These are phyloP conservation scores for Mycena galopus DNA, from an alignment of 768 basidiomycete genomes.

Conservation along the genomic window DNA sequence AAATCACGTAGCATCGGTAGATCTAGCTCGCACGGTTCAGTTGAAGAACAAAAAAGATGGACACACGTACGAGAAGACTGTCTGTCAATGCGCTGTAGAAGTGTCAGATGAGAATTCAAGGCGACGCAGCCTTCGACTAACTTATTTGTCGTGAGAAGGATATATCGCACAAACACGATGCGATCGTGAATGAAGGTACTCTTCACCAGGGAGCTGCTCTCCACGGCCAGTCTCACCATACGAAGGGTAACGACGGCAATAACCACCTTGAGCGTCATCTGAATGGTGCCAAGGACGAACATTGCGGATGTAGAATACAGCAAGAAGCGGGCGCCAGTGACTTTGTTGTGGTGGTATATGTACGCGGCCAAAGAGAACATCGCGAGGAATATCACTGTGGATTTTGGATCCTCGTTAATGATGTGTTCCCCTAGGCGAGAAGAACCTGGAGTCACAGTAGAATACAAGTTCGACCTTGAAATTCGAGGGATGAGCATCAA, in stretches of 20 bases:
- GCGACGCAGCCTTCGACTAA: neutral
- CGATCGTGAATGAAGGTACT: neutral
- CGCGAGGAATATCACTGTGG: neutral
- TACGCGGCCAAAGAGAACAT: neutral
- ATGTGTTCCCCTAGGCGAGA: no score
- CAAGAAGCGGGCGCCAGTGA: slow-evolving; percentile 8
- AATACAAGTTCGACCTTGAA: slow-evolving; percentile 3
- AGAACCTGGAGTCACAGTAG: neutral
- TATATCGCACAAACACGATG: neutral
- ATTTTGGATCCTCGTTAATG: neutral
- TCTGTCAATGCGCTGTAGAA: slow-evolving; percentile 2
- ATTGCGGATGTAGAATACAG: neutral
- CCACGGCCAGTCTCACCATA: slow-evolving; percentile 4
- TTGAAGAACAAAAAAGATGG: neutral
- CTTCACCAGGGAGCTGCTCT: neutral
- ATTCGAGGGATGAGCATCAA: neutral
- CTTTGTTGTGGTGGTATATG: neutral
- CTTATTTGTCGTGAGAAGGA: slow-evolving; percentile 2
- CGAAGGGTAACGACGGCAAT: neutral
- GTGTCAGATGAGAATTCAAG: neutral
- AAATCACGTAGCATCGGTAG: slow-evolving; percentile 12
- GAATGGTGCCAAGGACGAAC: neutral
- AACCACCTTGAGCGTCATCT: neutral
- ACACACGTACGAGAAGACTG: neutral
- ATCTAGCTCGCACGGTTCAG: neutral